Evolutionary conservation across 306 rosid genomes (phyloP).

Genomic region (Coriaria nepalensis): DNA sequence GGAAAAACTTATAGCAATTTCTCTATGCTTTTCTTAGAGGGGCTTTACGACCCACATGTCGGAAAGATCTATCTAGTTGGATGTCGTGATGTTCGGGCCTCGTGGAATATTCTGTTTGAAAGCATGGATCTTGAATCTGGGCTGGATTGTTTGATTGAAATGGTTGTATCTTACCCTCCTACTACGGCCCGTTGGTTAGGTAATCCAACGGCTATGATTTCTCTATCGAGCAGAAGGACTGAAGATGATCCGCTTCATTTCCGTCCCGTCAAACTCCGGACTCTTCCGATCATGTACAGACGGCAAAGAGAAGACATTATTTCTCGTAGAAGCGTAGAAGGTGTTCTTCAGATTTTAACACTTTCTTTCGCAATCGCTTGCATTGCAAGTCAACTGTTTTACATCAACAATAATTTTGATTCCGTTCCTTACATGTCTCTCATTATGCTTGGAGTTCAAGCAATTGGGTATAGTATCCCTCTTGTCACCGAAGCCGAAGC

Average conservation of each 20-base stretch:
- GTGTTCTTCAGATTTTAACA: slow-evolving; percentile 62
- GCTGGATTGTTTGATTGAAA: slow-evolving; percentile 68
- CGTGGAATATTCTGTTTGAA: slow-evolving; percentile 50
- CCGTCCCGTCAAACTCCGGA: slow-evolving; percentile 36
- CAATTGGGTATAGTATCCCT: slow-evolving; percentile 75
- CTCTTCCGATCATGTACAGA: slow-evolving; percentile 54
- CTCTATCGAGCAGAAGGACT: slow-evolving; percentile 54
- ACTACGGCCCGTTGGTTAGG: slow-evolving; percentile 68
- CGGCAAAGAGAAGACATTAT: slow-evolving; percentile 67
- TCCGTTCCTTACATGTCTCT: slow-evolving; percentile 64
- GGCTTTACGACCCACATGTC: slow-evolving; percentile 65
- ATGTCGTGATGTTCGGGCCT: slow-evolving; percentile 73
- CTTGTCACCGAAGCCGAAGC: slow-evolving; percentile 79
- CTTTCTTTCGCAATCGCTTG: slow-evolving; percentile 61
- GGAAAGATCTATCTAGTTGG: slow-evolving; percentile 84
- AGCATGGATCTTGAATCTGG: slow-evolving; percentile 73
- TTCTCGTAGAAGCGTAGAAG: slow-evolving; percentile 66
- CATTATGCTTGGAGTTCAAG: slow-evolving; percentile 68
- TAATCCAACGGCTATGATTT: slow-evolving; percentile 51
- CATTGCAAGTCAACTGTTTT: slow-evolving; percentile 58
- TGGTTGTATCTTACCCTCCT: slow-evolving; percentile 75
- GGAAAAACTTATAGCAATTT: slow-evolving; percentile 41
- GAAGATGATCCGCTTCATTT: slow-evolving; percentile 61
- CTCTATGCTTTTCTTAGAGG: slow-evolving; percentile 63
- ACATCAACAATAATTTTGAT: slow-evolving; percentile 42